Base-by-base conservation (phyloP, 2,329 filamentous ascomycete genomes). In the Rachicladosporium sp. region DNA sequence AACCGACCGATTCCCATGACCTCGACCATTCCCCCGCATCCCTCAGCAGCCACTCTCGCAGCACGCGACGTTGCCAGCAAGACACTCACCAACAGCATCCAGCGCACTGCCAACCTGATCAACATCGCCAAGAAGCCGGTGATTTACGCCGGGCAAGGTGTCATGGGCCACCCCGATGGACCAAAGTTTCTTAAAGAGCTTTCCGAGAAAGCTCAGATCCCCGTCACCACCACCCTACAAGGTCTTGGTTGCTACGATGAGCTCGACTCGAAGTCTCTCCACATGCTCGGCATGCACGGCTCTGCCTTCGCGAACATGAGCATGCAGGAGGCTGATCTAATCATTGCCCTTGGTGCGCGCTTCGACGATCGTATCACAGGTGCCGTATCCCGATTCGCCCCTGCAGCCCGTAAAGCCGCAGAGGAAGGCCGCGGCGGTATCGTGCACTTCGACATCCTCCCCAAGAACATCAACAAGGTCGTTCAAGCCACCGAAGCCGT, bases 401-500 rank as follows among this genome's bases (percentile, higher is more conserved):
- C 91, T 3, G 76, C 76, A 38, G 91, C 91, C 33, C 91, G 83
- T 66, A 76, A 78, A 10, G 91, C 91, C 1, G 89, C 86, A 4
- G 70, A 74, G 8, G 84, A 94, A 66, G 79, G 79, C 39, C 82
- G 87, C 46, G 91, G 91, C 53, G 91, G 91, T 56, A 96, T 98
- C 54, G 76, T 96, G 10, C 89, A 98, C 64, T 96, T 96, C 56
- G 89, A 96, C 61, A 89, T 98, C 55, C 82, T 96, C 81, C 89
- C 91, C 53, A 98, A 98, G 79, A 96, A 98, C 70, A 96, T 96
- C 68, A 96, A 96, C 78, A 98, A 96, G 74, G 88, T 96, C 32
- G 82, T 98, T 10, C 86, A 96, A 66, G 88, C 89, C 6, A 95
- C 84, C 32, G 87, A 95, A 66, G 89, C 91, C 34, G 80, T 96